These are phyloP conservation scores for Globisporangium spiculum DNA, from an alignment of 352 stramenopile species.

Conservation along the genomic window DNA sequence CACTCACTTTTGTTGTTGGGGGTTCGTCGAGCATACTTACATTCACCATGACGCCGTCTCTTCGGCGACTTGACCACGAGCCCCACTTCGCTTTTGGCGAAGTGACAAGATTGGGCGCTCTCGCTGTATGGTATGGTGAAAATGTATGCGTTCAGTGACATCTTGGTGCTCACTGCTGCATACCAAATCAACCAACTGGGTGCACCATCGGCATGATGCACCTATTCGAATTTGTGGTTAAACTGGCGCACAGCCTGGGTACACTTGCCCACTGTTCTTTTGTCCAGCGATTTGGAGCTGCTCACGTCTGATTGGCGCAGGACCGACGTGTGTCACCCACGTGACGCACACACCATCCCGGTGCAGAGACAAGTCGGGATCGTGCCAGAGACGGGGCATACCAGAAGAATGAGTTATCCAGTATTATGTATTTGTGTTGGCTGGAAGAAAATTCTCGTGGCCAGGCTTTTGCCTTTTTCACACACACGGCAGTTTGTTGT, in stretches of 20 bases:
- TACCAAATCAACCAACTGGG: too few relatives aligned
- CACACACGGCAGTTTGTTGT: background rate
- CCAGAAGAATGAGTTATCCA: slow-evolving; percentile 3
- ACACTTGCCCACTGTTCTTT: background rate
- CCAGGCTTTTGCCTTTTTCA: background rate
- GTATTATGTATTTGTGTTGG: too few relatives aligned
- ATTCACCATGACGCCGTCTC: too few relatives aligned
- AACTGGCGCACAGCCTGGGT: background rate
- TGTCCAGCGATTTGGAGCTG: background rate
- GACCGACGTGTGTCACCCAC: background rate
- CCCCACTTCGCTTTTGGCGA: background rate
- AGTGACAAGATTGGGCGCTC: background rate
- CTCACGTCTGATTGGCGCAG: background rate
- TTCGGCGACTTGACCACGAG: background rate
- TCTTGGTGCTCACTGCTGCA: too few relatives aligned
- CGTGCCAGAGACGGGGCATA: background rate
- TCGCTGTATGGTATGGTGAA: background rate
- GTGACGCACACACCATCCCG: background rate
- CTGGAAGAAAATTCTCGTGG: slow-evolving; percentile 1
- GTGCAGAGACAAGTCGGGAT: slow-evolving; percentile 6
- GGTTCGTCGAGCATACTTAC: too few relatives aligned
- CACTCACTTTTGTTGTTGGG: too few relatives aligned
- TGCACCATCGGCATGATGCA: background rate
- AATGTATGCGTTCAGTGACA: too few relatives aligned
- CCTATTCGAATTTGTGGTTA: background rate